Evolutionary conservation across 495 filamentous ascomycete genomes (phyloP), one percentile per base, ranked within the genome.

Genomic region (Rhypophila decipiens): DNA sequence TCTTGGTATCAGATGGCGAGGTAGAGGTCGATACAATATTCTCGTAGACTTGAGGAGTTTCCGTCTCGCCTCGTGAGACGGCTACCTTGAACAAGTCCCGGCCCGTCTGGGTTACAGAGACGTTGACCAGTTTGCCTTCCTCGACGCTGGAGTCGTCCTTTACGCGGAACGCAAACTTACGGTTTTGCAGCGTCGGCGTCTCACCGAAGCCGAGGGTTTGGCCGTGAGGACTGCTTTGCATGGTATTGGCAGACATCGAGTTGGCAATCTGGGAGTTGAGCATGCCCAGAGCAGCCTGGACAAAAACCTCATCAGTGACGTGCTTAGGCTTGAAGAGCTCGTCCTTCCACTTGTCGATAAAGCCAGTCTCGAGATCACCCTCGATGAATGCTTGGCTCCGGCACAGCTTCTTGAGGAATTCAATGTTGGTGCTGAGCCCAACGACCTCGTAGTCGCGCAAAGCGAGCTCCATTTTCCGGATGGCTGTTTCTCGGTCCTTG

Each of bases 281-380:
- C 29, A 86, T 66, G 21, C 83, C 87, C 4, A 97, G 65, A 11
- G 89, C 94, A 12, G 87, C 88, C 61, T 98, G 93, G 5, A 82
- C 84, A 44, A 85, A 87, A 7, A 84, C 74, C 58, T 91, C 86
- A 18, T 82, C 68, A 4, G 75, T 71, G 12, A 80, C 71, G 0
- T 55, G 44, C 31, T 76, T 63, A 11, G 71, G 67, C 9, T 65
- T 55, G 53, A 93, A 91, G 1, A 93, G 73, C 49, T 89, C 85
- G 13, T 82, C 77, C 44, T 75, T 78, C 63, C 94, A 83, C 58
- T 94, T 95, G 35, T 85, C 82, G 53, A 98, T 97, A 61, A 93
- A 99, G 4, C 93, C 93, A 0, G 93, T 97, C 61, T 99, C 94
- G 5, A 98, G 89, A 10, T 90, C 82, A 10, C 90, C 93, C 17